Base-by-base conservation (phyloP, 768 basidiomycete species). In the Candolleomyces aberdarensis region DNA sequence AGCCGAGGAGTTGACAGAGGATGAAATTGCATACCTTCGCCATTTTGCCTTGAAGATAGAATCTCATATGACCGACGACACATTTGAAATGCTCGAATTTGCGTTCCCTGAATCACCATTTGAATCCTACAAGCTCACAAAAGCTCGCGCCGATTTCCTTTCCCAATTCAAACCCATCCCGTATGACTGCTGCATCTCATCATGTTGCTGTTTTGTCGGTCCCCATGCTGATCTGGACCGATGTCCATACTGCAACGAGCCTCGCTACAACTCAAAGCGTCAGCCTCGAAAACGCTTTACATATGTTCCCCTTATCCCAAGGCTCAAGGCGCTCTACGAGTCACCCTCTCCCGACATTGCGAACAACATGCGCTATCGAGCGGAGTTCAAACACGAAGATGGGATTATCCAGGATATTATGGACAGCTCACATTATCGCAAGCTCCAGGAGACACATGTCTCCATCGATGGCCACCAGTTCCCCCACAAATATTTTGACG, bases 251-350 rank as follows among this genome's bases (percentile, higher is more conserved):
- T 80, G 78, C 67, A 48, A 67, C 1, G 63, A 67, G 46, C 54
- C 14, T n/a, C 44, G 44, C 19, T 13, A 5, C n/a, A 3, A 17
- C 15, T 5, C 4, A n/a, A 46, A 46, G 6, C 3, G 7, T 1
- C 64, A 66, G 17, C 68, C 76, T 0, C 56, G 66, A 0, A 68
- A 65, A 20, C 53, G 54, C 20, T 80, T 77, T 60, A 59, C 60
- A 1, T 80, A 80, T 59, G 59, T 80, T 7, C 76, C 76, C 7
- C 14, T 72, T n/a, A 70, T 70, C 36, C 70, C 69, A 5, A 67
- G 67, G 3, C 67, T 73, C 19, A 29, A 46, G 0, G 69, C 69
- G 0, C 65, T 71, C 48, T 67, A 63, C 17, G 54, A 57, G 3
- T 74, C 69, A 41, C 17, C 19, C 2, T 39, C 54, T 1, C 61